Conservation (phyloP, 768 basidiomycete species). For the Coprinellus aureogranulatus region DNA sequence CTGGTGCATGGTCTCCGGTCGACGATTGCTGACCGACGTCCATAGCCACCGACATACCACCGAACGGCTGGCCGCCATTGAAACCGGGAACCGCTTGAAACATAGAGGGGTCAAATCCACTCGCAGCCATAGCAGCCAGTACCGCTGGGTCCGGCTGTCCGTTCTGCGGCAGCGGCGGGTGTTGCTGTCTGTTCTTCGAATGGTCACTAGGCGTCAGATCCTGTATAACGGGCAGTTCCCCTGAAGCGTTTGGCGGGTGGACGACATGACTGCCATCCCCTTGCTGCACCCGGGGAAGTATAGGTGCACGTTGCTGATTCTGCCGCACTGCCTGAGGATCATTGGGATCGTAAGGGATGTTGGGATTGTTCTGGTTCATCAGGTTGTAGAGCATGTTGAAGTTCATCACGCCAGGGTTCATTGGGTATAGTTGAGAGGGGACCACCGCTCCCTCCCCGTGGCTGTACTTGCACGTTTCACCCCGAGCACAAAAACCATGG, state of each 20-base stretch:
- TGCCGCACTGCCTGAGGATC: slow-evolving; percentile 55
- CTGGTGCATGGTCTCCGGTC: too few species aligned
- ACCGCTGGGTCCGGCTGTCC: slow-evolving; percentile 1
- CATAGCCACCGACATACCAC: slow-evolving; percentile 18
- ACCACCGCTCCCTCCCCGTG: slow-evolving; percentile 88
- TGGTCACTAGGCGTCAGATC: slow-evolving; percentile 66
- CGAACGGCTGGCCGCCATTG: slow-evolving; percentile 3
- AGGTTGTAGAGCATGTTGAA: slow-evolving; percentile 28
- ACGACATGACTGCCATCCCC: slow-evolving; percentile 46
- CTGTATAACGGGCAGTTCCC: slow-evolving; percentile 81
- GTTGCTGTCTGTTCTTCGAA: slow-evolving; percentile 18
- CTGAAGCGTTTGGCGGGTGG: slow-evolving; percentile 45
- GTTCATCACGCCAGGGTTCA: slow-evolving; percentile 52
- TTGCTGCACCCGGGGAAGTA: slow-evolving; percentile 54
- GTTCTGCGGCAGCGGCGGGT: slow-evolving; percentile 18
- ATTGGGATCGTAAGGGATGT: slow-evolving; percentile 65
- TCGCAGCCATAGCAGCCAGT: slow-evolving; percentile 1
- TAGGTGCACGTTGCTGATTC: slow-evolving; percentile 53
- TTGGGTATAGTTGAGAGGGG: slow-evolving; percentile 64
- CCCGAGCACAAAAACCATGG: slow-evolving; percentile 87
- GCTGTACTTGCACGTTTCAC: slow-evolving; percentile 85
- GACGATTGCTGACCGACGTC: slow-evolving; percentile 14
- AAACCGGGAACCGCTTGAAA: slow-evolving; percentile 1
- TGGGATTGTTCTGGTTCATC: slow-evolving; percentile 31
- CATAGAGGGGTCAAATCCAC: slow-evolving; percentile 11